phyloP scores from a whole-genome alignment of 768 basidiomycete species.

The Phylloporus sp. region DNA sequence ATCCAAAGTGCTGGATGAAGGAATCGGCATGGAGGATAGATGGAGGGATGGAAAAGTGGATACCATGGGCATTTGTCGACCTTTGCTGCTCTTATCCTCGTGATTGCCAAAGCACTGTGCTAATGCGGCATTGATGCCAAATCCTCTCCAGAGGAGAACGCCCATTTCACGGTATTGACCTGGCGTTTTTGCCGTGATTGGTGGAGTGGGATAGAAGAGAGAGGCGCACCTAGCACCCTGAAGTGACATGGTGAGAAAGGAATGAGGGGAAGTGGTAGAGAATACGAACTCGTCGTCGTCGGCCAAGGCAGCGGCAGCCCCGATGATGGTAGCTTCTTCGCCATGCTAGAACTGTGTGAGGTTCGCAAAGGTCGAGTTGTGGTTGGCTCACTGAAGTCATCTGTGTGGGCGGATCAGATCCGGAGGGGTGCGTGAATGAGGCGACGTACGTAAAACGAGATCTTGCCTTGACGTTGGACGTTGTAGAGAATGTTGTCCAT shows the following conservation, averaged over 20 bases:
- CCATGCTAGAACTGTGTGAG: conserved; percentile 52
- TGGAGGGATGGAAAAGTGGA: conserved; percentile 11
- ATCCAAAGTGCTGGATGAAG: conserved; percentile 71
- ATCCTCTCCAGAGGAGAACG: conserved; percentile 85
- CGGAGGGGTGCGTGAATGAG: background rate
- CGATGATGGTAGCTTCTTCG: conserved; percentile 87
- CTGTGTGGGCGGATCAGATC: conserved; percentile 33
- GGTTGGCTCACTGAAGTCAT: conserved; percentile 69
- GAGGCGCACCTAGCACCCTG: conserved; percentile 65
- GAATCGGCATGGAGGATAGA: background rate
- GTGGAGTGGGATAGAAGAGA: background rate
- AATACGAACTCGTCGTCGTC: conserved; percentile 74
- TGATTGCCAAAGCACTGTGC: conserved; percentile 87
- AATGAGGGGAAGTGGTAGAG: background rate
- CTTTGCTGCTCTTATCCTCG: conserved; percentile 76
- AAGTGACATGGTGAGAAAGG: conserved; percentile 13
- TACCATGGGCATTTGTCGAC: conserved; percentile 93
- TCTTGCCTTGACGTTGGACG: conserved; percentile 90
- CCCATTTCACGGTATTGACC: conserved; percentile 94
- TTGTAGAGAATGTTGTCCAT: conserved; percentile 88
- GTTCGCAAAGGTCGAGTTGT: background rate
- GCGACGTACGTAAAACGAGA: conserved; percentile 75
- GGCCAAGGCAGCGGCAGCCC: conserved; percentile 82
- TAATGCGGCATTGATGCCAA: conserved; percentile 76
- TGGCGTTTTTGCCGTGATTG: conserved; percentile 24